phyloP scores from a whole-genome alignment of 2,329 filamentous ascomycete genomes.

The Xylaria polymorpha region DNA sequence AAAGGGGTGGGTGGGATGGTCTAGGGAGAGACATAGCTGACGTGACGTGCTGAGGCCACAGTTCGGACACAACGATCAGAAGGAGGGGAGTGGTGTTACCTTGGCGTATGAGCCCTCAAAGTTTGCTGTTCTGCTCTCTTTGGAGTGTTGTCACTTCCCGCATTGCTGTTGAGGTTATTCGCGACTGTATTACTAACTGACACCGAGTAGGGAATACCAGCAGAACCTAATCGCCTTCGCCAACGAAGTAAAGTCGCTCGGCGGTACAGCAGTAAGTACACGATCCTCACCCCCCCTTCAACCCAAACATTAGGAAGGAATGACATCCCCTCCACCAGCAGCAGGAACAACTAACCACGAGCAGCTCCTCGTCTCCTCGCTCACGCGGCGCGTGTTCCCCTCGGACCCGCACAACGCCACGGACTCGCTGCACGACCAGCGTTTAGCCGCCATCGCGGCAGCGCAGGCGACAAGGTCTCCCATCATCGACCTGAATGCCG shows the following conservation, averaged over 20 bases:
- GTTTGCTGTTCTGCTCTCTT: background rate
- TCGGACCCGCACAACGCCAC: slow-evolving; percentile 52
- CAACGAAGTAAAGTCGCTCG: slow-evolving; percentile 55
- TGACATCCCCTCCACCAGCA: too few species aligned
- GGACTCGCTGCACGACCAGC: slow-evolving; percentile 61
- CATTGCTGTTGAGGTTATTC: background rate
- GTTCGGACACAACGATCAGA: slow-evolving; percentile 74
- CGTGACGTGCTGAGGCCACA: slow-evolving; percentile 44
- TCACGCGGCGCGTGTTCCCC: slow-evolving; percentile 62
- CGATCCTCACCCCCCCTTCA: background rate
- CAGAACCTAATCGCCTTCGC: slow-evolving; percentile 54
- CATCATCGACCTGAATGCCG: slow-evolving; percentile 63
- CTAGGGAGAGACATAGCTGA: background rate
- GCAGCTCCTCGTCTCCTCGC: slow-evolving; percentile 63
- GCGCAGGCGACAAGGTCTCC: slow-evolving; percentile 54
- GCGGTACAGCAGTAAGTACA: slow-evolving; percentile 56
- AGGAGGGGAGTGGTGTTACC: slow-evolving; percentile 58
- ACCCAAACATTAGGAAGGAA: background rate
- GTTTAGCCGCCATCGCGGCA: slow-evolving; percentile 59
- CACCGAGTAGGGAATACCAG: slow-evolving; percentile 29
- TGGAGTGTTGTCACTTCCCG: background rate
- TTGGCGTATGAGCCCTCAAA: slow-evolving; percentile 54
- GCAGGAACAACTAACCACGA: background rate
- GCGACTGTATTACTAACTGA: background rate
- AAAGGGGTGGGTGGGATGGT: background rate